Base-by-base conservation (phyloP, 2,329 filamentous ascomycete genomes). In the Grosmannia serpens region DNA sequence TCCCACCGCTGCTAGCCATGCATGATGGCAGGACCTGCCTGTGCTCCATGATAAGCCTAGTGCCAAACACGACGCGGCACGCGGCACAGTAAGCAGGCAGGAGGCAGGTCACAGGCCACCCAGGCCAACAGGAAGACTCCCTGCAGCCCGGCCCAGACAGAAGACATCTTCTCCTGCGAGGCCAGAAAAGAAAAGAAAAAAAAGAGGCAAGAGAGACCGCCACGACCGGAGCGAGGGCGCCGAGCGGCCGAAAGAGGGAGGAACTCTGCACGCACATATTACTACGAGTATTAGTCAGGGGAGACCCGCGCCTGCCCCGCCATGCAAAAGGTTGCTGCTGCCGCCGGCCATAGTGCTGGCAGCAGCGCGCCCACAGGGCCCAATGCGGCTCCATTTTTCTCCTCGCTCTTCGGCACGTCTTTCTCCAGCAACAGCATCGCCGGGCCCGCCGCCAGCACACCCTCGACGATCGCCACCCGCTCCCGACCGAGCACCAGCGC, bases 401-500 rank as follows among this genome's bases (percentile, higher is more conserved):
- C 53, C 17, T 8, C 22, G 38, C 26, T 55, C 38, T 55, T 44
- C 20, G 9, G 17, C 51, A 29, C 51, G 13, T 27, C 22, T 8
- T 26, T 24, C 49, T 27, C 24, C 27, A 31, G 17, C 27, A 27
- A 7, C 26, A 20, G 15, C 47, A 29, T 58, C 55, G 9, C 44
- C 20, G n/a, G 5, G 44, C 5, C 52, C 33, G 22, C 33, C 4
- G 4, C 22, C 27, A 26, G 7, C 41, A 63, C 49, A 7, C 24
- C 44, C 10, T 13, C 51, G 20, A 29, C 56, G 13, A 61, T 59
- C 65, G 8, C 35, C 9, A 20, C 33, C 24, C 44, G 41, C 13
- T 47, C 55, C 13, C 61, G 68, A 64, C 71, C 69, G 3, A 68
- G 68, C 49, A 73, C 71, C 17, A 73, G 70, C 62, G 68, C 69